Evolutionary conservation across 768 basidiomycete species (phyloP).

Genomic region (Hemileccinum impolitum): DNA sequence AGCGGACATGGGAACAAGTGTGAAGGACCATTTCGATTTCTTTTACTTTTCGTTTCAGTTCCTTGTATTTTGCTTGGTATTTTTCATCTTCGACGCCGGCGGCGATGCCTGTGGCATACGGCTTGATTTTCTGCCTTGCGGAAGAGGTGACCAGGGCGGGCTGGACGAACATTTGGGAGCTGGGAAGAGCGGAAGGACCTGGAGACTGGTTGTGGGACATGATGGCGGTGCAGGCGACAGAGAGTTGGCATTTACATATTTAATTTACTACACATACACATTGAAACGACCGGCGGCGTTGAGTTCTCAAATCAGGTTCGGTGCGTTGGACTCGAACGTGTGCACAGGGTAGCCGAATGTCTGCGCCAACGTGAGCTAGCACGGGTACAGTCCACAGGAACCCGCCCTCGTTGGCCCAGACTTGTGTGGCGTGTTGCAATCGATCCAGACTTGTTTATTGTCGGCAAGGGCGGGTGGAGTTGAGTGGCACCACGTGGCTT

Average conservation of each 20-base stretch:
- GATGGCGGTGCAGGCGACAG: constrained; percentile 42
- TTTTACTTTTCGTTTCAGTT: constrained; percentile 82
- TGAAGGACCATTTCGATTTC: constrained; percentile 75
- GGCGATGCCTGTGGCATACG: constrained; percentile 58
- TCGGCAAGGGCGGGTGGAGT: neutral
- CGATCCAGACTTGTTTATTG: neutral
- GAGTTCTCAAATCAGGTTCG: constrained; percentile 20
- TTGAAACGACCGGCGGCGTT: constrained; percentile 26
- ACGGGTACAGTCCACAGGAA: neutral
- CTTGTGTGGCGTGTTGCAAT: constrained; percentile 10
- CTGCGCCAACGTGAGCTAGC: no score
- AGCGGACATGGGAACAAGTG: neutral
- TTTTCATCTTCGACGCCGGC: constrained; percentile 83
- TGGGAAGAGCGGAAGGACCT: constrained; percentile 43
- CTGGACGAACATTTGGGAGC: constrained; percentile 34
- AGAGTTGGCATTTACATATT: constrained; percentile 27
- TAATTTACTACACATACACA: constrained; percentile 20
- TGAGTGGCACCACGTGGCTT: constrained; percentile 16
- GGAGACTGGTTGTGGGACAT: constrained; percentile 68
- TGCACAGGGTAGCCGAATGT: no score
- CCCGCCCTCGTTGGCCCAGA: no score
- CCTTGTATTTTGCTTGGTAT: constrained; percentile 86
- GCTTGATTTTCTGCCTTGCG: constrained; percentile 46
- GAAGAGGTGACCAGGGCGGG: constrained; percentile 29
- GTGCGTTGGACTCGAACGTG: neutral